Evolutionary conservation across 768 basidiomycete species (phyloP).

Genomic region (Serendipita sp.): DNA sequence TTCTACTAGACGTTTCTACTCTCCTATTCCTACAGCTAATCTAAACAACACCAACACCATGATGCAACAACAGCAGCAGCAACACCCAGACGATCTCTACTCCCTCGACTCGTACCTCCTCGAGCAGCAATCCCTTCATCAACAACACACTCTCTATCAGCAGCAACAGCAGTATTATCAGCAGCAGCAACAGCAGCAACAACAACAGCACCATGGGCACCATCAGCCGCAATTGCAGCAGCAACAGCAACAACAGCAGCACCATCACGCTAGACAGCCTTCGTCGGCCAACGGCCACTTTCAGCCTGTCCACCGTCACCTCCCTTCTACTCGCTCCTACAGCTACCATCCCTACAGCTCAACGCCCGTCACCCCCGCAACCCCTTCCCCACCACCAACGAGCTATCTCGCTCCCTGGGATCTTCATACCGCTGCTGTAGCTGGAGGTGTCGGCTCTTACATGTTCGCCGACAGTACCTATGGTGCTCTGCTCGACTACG

Average conservation of each 20-base stretch:
- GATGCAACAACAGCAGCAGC: neutral
- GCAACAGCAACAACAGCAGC: slow-evolving; percentile 1
- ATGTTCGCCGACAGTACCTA: neutral
- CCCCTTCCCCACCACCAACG: neutral
- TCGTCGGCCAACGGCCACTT: neutral
- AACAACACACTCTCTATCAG: neutral
- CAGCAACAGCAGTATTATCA: neutral
- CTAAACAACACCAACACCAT: too few species aligned
- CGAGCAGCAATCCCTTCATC: neutral
- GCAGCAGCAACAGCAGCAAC: neutral
- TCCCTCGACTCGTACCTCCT: neutral
- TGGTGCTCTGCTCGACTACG: neutral
- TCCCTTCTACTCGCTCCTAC: neutral
- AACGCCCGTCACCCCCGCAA: neutral
- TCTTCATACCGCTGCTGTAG: neutral
- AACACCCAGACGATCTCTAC: neutral
- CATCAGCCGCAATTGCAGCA: neutral
- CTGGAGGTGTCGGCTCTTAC: neutral
- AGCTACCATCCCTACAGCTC: neutral
- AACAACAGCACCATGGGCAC: neutral
- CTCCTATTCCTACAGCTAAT: too few species aligned
- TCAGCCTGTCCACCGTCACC: neutral
- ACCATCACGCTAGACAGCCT: neutral
- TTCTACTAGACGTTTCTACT: too few species aligned
- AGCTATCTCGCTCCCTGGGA: slow-evolving; percentile 2